Conservation (phyloP, 257 asterid species). For the Lantana camara region DNA sequence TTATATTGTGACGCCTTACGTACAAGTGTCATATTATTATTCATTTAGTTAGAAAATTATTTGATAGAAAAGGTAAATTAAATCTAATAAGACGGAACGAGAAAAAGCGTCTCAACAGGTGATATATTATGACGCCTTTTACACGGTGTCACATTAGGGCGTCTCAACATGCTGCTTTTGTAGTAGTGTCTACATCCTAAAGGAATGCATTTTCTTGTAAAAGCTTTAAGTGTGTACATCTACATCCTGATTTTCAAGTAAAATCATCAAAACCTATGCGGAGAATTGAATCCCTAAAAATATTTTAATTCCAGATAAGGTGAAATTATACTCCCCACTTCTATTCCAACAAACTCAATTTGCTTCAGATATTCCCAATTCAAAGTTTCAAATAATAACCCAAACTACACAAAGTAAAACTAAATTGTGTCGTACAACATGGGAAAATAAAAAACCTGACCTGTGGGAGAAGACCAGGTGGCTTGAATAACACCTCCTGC, state of each 20-base stretch:
- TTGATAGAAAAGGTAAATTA: too few species aligned
- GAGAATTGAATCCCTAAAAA: not conserved
- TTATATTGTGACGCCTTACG: too few species aligned
- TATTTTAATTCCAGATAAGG: not conserved
- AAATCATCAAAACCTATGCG: not conserved
- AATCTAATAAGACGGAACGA: too few species aligned
- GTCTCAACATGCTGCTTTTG: too few species aligned
- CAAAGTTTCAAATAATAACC: not conserved
- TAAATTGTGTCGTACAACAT: not conserved
- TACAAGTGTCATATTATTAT: too few species aligned
- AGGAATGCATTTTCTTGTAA: too few species aligned
- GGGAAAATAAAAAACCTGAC: slow-evolving; percentile 29
- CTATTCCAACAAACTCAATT: slow-evolving; percentile 9
- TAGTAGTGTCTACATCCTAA: too few species aligned
- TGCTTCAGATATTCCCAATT: not conserved
- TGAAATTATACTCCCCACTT: not conserved
- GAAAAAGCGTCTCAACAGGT: too few species aligned
- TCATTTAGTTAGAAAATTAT: too few species aligned
- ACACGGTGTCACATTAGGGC: too few species aligned
- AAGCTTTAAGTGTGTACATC: too few species aligned
- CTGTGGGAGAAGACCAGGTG: slow-evolving; percentile 93
- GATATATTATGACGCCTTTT: too few species aligned
- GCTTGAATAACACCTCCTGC: slow-evolving; percentile 90
- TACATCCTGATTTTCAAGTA: slow-evolving; percentile 4
- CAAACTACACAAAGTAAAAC: slow-evolving; percentile 1